Percentiles rank a stretch among this genome's conserved stretches.
These are phyloP conservation scores for Globisporangium emineosum DNA, from an alignment of 352 stramenopile species.

Conservation along the genomic window DNA sequence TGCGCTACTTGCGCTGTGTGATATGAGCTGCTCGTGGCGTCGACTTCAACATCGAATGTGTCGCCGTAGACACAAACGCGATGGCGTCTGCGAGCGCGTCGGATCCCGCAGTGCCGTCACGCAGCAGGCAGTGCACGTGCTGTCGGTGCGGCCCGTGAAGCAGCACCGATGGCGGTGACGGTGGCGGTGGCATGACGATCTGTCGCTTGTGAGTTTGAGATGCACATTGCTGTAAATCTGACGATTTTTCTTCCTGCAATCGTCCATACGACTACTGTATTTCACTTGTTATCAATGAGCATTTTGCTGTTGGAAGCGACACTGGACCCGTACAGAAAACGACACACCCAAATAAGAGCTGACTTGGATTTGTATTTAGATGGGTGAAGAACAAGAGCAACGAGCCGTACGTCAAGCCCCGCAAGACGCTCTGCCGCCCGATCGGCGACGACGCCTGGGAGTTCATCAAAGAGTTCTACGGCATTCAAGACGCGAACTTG, in stretches of 20 bases:
- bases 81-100: conserved; percentile 7
- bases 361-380: no score
- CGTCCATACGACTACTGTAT: no score
- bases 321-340: no score
- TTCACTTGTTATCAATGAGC: no score
- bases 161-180: not conserved
- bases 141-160: not conserved
- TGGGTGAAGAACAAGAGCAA: conserved; percentile 12
- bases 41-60: conserved; percentile 32
- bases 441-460: conserved; percentile 64
- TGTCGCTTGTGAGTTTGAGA: not conserved
- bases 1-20: not conserved
- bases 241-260: no score
- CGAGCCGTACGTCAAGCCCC: conserved; percentile 30
- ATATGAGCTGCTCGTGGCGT: conserved; percentile 4
- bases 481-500: conserved; percentile 41
- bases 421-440: conserved; percentile 69
- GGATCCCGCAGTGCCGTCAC: no score
- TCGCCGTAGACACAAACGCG: conserved; percentile 55
- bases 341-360: no score
- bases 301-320: no score
- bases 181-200: not conserved
- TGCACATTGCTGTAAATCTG: no score
- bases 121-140: conserved; percentile 6
- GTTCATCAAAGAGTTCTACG: conserved; percentile 60